Conservation (phyloP, 371 early-diverging fungal genomes). For the Mucor ambiguus region DNA sequence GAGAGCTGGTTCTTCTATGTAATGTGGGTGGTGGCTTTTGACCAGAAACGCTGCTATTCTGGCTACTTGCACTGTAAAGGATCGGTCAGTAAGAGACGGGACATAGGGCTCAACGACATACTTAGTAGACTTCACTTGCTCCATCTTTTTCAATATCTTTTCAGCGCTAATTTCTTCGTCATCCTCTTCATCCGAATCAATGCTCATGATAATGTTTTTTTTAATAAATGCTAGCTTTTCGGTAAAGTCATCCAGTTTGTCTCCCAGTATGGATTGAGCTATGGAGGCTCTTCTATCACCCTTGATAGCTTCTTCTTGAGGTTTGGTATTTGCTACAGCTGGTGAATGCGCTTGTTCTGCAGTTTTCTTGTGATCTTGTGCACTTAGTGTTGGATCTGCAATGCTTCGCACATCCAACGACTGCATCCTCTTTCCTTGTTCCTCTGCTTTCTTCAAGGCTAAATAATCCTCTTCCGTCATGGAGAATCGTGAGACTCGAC, state of each 20-base stretch:
- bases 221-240: constrained; percentile 49
- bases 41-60: background rate
- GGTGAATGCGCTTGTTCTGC: constrained; percentile 34
- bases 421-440: constrained; percentile 56
- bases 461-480: constrained; percentile 14
- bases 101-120: background rate
- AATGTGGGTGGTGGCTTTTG: background rate
- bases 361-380: too few relatives aligned
- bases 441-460: constrained; percentile 5
- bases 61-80: background rate
- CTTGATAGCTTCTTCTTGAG: background rate
- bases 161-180: constrained; percentile 19
- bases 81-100: background rate
- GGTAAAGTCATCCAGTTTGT: constrained; percentile 45
- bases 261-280: constrained; percentile 41
- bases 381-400: background rate
- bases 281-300: constrained; percentile 18
- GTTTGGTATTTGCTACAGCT: constrained; percentile 37
- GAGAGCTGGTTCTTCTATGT: constrained; percentile 26
- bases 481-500: constrained; percentile 12
- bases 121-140: background rate
- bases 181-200: constrained; percentile 41
- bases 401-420: background rate
- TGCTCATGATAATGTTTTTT: constrained; percentile 48
- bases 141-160: constrained; percentile 13